phyloP scores from a whole-genome alignment of 495 filamentous ascomycete species.

The Clohesyomyces aquaticus region DNA sequence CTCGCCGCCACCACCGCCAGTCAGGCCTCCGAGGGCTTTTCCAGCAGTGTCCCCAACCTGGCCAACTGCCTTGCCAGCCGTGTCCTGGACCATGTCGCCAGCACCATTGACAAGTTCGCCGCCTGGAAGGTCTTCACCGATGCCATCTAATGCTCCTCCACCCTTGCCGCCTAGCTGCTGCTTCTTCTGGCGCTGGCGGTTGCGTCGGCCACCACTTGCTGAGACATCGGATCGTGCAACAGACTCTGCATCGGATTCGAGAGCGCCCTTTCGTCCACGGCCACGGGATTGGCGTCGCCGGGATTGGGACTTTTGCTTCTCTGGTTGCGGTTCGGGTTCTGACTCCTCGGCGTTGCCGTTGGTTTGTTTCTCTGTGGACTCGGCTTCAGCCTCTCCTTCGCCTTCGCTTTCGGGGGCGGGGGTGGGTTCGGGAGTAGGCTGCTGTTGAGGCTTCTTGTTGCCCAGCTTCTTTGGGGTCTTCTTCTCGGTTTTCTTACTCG shows the following conservation, averaged over 20 bases:
- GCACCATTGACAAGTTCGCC: conserved; percentile 48
- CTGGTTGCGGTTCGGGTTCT: conserved; percentile 42
- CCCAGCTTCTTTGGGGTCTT: conserved; percentile 51
- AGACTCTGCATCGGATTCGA: conserved; percentile 44
- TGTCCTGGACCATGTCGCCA: conserved; percentile 49
- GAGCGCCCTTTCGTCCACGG: conserved; percentile 42
- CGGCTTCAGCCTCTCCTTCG: conserved; percentile 42
- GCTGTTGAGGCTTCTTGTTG: conserved; percentile 46
- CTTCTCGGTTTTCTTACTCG: conserved; percentile 47
- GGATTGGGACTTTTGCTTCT: conserved; percentile 41
- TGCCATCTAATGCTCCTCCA: conserved; percentile 46
- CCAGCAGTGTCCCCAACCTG: conserved; percentile 47
- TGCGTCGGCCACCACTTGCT: conserved; percentile 47
- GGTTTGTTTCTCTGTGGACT: conserved; percentile 34
- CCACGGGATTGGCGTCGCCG: conserved; percentile 49
- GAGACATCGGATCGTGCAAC: conserved; percentile 47
- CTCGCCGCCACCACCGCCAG: conserved; percentile 39
- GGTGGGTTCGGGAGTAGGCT: conserved; percentile 48
- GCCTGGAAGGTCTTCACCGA: conserved; percentile 48
- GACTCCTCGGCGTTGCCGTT: conserved; percentile 38
- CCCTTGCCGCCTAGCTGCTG: conserved; percentile 29
- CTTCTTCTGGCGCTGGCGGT: conserved; percentile 47
- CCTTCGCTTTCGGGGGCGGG: conserved; percentile 43
- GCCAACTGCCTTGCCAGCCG: conserved; percentile 48
- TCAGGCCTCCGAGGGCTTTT: conserved; percentile 47